Evolutionary conservation across 2,329 filamentous ascomycete genomes (phyloP), one percentile per base, ranked within the genome.

Genomic region (Pseudopyrenochaeta lycopersici): DNA sequence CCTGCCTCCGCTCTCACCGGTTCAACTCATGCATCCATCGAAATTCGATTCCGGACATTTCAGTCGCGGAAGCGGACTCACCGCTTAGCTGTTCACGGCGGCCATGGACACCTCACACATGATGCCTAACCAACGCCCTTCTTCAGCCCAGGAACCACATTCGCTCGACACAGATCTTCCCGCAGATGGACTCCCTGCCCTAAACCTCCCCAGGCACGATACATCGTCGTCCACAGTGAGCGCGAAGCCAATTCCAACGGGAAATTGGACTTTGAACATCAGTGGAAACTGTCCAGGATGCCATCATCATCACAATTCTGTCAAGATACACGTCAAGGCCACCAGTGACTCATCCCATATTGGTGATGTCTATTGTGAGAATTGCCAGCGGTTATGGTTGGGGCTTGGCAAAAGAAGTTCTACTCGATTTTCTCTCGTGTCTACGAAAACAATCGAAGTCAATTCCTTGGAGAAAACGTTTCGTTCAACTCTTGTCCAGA

Each of bases 281-380:
- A 62, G 66, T 40, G 68, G 65, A 7, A 71, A 66, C 38, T 74
- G 70, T 41, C 56, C 71, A 4, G 57, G 56, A 29, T 73, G 69
- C 32, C 61, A 66, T 44, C 70, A 71, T 46, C 50, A 66, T 43
- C 66, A 74, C 51, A 64, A 46, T 11, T 63, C 68, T 10, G 50
- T 56, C 32, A 40, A 54, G 21, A 46, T 72, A 7, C 58, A 62
- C 12, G 46, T 74, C 27, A 58, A 45, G 17, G 46, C 65, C 1
- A 46, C 50, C 9, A 38, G 40, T 18, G 56, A 65, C 41, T 31
- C 52, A 4, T 52, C 29, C 18, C 52, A 63, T 2, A 50, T 59
- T 21, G 57, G 57, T 33, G 49, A 67, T 45, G 48, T 71, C 10
- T 7, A 52, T 11, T 73, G 71, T 23, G 63, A 70, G 7, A 56